Conservation (phyloP, 495 filamentous ascomycete genomes). For the Astrocystis sublimbata region DNA sequence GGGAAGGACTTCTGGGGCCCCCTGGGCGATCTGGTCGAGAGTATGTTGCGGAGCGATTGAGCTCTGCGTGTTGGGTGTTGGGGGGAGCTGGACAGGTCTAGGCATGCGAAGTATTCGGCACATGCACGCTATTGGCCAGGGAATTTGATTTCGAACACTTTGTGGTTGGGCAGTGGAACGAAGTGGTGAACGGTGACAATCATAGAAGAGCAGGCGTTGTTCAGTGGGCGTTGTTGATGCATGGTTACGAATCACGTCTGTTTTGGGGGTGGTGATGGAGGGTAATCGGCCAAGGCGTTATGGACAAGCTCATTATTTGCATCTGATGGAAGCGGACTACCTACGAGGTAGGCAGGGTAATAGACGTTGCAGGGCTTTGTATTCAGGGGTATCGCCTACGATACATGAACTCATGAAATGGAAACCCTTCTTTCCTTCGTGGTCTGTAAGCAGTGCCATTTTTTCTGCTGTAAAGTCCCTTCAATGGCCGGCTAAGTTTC, state of each 20-base stretch:
- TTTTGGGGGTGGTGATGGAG: constrained; percentile 19
- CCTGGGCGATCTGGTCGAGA: constrained; percentile 94
- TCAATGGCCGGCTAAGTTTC: not conserved
- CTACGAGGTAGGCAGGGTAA: no score
- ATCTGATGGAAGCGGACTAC: constrained; percentile 20
- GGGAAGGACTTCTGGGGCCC: constrained; percentile 98
- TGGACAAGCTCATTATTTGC: constrained; percentile 22
- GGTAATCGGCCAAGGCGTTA: constrained; percentile 33
- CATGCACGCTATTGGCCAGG: not conserved
- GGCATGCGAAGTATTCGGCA: not conserved
- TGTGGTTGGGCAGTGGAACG: not conserved
- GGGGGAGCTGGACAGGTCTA: not conserved
- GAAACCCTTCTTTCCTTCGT: not conserved
- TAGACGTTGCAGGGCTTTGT: constrained; percentile 16
- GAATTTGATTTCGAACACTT: not conserved
- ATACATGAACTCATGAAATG: not conserved
- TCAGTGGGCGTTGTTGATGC: not conserved
- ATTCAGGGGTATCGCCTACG: constrained; percentile 5
- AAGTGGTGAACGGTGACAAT: not conserved
- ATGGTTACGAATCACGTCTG: constrained; percentile 9
- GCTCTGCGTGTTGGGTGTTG: not conserved
- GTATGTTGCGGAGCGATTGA: constrained; percentile 92
- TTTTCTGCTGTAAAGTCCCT: constrained; percentile 5
- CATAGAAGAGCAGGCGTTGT: no score
- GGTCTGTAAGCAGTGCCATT: not conserved